Evolutionary conservation across 2,329 filamentous ascomycete genomes (phyloP).

Genomic region (Aspergillus brunneoviolaceus): DNA sequence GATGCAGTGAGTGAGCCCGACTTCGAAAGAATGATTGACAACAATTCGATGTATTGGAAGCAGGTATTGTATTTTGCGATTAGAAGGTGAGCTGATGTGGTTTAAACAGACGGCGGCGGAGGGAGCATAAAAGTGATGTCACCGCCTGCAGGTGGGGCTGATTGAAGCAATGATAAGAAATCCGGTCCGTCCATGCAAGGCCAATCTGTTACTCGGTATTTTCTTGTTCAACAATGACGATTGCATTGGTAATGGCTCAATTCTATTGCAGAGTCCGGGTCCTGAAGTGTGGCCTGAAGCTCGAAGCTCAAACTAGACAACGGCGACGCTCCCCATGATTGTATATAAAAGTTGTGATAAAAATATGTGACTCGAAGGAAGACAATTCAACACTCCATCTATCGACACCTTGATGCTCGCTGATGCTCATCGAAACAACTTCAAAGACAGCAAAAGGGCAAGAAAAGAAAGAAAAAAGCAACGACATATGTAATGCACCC

Average conservation of each 20-base stretch:
- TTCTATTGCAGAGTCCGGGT: background rate
- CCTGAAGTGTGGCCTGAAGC: background rate
- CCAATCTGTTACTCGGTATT: background rate
- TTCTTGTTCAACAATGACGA: slow-evolving; percentile 1
- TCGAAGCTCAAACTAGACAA: background rate
- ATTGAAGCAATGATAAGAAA: slow-evolving; percentile 11
- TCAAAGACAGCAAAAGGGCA: slow-evolving; percentile 6
- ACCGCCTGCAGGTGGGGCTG: slow-evolving; percentile 33
- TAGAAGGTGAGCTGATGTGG: background rate
- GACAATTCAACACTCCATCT: slow-evolving; percentile 20
- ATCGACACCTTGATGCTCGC: slow-evolving; percentile 33
- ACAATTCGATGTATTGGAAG: background rate
- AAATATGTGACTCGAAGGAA: slow-evolving; percentile 15
- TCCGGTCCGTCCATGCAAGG: background rate
- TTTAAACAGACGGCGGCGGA: slow-evolving; percentile 5
- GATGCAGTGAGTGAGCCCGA: background rate
- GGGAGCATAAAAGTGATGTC: slow-evolving; percentile 31
- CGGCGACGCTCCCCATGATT: background rate
- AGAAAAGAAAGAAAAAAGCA: slow-evolving; percentile 10
- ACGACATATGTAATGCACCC: slow-evolving; percentile 23
- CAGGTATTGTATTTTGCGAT: background rate
- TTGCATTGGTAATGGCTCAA: background rate
- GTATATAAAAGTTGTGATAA: background rate
- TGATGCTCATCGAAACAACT: slow-evolving; percentile 28
- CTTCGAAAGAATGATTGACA: background rate